These are phyloP conservation scores for Fusarium agapanthi DNA, from an alignment of 2,329 filamentous ascomycete species.

Conservation along the genomic window DNA sequence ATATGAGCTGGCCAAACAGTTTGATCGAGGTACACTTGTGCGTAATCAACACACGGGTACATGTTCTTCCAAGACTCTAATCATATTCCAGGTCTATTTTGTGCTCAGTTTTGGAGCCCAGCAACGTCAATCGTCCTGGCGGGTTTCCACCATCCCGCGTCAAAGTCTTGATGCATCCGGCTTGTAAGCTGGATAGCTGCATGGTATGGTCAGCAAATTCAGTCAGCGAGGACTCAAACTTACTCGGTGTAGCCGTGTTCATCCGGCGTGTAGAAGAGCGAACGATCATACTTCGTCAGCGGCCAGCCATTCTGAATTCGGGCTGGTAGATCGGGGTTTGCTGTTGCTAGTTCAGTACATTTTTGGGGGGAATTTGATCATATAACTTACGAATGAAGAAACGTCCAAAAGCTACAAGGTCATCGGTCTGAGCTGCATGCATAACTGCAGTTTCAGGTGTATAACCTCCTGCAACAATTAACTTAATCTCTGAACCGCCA, in stretches of 20 bases:
- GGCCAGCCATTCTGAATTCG: conserved; percentile 39
- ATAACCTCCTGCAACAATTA: conserved; percentile 50
- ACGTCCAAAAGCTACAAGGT: conserved; percentile 48
- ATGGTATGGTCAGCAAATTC: not conserved
- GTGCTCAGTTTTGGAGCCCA: not conserved
- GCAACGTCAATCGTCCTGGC: not conserved
- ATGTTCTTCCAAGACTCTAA: not conserved
- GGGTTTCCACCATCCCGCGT: not conserved
- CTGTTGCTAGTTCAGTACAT: conserved; percentile 17
- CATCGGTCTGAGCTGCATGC: conserved; percentile 45
- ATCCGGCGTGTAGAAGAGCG: conserved; percentile 31
- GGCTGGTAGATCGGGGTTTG: conserved; percentile 38
- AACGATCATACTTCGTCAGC: conserved; percentile 33
- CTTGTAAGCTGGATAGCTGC: conserved; percentile 29
- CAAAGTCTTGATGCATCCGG: conserved; percentile 18
- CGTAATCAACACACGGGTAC: not conserved
- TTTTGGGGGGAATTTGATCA: not conserved
- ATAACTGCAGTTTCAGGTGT: conserved; percentile 40
- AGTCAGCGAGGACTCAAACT: not conserved
- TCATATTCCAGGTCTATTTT: not conserved
- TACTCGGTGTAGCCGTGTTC: conserved; percentile 37
- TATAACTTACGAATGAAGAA: conserved; percentile 42
- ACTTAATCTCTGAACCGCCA: conserved; percentile 32
- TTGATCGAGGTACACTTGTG: not conserved
- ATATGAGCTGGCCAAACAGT: not conserved